Conservation (phyloP, 2,329 filamentous ascomycete species). For the Nemania abortiva region DNA sequence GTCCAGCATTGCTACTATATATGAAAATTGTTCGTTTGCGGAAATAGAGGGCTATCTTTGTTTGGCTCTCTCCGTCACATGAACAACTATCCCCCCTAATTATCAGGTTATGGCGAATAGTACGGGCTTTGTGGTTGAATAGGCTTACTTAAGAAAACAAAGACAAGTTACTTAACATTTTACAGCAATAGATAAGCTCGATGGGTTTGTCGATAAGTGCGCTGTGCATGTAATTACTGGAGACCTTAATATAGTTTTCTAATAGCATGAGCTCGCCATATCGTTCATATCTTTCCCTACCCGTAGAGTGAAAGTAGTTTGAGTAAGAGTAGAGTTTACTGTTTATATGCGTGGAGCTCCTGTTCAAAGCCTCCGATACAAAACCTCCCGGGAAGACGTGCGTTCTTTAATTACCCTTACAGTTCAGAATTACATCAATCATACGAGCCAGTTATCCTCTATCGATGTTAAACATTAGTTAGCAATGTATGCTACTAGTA, state of each 20-base stretch:
- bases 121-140: not conserved
- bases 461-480: not conserved
- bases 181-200: not conserved
- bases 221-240: not conserved
- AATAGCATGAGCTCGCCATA: not conserved
- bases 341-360: not conserved
- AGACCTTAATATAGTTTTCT: not conserved
- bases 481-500: not conserved
- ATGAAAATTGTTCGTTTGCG: slow-evolving; percentile 19
- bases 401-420: not conserved
- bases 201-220: not conserved
- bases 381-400: not conserved
- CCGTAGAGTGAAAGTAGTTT: not conserved
- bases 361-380: not conserved
- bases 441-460: not conserved
- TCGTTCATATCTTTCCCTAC: not conserved
- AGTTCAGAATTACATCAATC: not conserved
- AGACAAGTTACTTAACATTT: not conserved
- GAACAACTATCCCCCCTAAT: not conserved
- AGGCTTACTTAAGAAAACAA: not conserved
- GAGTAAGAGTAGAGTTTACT: not conserved
- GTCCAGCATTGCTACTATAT: not conserved
- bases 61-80: not conserved
- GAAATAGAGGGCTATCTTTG: slow-evolving; percentile 5
- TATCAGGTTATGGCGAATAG: not conserved